Evolutionary conservation across 257 asterid species (phyloP).

Genomic region (Solanum stenotomum): DNA sequence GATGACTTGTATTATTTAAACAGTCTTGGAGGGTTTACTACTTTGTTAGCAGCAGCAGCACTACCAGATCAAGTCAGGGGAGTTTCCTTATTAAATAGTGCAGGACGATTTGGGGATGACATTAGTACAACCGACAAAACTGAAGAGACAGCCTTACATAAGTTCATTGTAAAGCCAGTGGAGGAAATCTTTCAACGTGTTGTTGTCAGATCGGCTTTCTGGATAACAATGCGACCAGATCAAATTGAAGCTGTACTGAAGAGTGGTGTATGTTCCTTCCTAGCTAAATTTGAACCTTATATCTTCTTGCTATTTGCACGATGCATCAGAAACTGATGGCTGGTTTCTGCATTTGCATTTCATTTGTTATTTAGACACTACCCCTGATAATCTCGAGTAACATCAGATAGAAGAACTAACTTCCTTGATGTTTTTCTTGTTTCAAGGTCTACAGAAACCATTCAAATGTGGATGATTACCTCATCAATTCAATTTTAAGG

Average conservation of each 20-base stretch:
- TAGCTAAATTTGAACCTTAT: background rate
- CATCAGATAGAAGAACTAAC: background rate
- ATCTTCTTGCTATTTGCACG: background rate
- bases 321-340: background rate
- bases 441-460: constrained; percentile 64
- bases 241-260: constrained; percentile 74
- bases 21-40: constrained; percentile 98
- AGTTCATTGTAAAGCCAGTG: constrained; percentile 49
- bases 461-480: constrained; percentile 79
- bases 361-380: background rate
- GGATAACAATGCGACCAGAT: constrained; percentile 91
- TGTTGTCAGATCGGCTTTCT: constrained; percentile 65
- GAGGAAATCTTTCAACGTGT: constrained; percentile 72
- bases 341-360: background rate
- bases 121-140: constrained; percentile 20
- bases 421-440: background rate
- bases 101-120: constrained; percentile 79
- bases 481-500: constrained; percentile 55
- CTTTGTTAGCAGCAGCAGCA: constrained; percentile 64
- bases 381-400: background rate
- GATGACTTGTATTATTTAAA: background rate
- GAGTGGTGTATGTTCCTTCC: constrained; percentile 40
- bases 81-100: constrained; percentile 58
- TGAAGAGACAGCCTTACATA: constrained; percentile 43
- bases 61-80: constrained; percentile 69